Percentiles rank a stretch among this genome's conserved stretches.
Conservation (phyloP, 257 asterid genomes). For the Ophiorrhiza pumila region DNA sequence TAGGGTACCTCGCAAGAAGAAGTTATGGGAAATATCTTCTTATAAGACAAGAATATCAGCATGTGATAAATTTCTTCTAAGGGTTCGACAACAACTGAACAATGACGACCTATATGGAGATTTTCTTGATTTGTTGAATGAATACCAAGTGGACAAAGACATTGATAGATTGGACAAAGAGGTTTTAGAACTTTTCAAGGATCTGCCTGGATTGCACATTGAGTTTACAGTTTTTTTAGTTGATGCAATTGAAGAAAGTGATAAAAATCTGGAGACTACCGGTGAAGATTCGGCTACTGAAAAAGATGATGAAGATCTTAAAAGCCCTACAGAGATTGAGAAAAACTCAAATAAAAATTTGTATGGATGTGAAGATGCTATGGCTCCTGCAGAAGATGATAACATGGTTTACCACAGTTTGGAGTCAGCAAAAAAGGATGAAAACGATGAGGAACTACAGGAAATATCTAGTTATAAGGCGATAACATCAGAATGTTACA, state of each 20-base stretch:
- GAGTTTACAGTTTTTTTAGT: neutral
- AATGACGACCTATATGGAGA: neutral
- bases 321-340: neutral
- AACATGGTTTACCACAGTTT: neutral
- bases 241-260: neutral
- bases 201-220: neutral
- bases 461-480: neutral
- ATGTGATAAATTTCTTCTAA: neutral
- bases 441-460: no score
- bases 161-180: neutral
- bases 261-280: neutral
- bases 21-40: neutral
- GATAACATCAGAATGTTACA: neutral
- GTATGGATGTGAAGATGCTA: neutral
- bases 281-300: neutral
- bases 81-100: neutral
- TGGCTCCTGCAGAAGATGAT: neutral
- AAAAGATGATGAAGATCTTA: neutral
- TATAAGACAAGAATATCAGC: neutral
- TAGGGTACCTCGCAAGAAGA: neutral
- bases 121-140: neutral
- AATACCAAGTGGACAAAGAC: neutral
- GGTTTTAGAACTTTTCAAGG: neutral
- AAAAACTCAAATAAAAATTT: neutral
- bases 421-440: no score